Conservation (phyloP, 331 rosid genomes). For the Stylosanthes scabra region DNA sequence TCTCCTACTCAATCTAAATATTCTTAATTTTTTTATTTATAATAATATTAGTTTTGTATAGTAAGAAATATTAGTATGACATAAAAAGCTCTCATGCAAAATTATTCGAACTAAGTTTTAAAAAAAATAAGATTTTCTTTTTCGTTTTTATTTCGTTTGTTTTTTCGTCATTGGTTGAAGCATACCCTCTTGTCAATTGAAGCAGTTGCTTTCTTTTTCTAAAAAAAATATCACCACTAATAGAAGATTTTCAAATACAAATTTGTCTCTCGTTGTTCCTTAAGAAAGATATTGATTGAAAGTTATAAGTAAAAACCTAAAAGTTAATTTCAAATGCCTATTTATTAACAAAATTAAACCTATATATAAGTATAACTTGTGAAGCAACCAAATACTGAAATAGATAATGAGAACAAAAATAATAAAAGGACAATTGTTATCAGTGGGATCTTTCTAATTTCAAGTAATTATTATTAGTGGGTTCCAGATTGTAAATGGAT, state of each 20-base stretch:
- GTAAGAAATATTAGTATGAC: too few relatives aligned
- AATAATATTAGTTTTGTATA: too few relatives aligned
- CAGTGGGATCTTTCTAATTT: neutral
- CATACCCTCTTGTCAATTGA: neutral
- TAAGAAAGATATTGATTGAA: neutral
- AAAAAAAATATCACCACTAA: neutral
- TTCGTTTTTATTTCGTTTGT: too few relatives aligned
- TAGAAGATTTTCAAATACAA: neutral
- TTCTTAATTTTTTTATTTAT: too few relatives aligned
- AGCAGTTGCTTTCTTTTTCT: neutral
- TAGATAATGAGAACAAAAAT: neutral
- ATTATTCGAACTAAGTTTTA: too few relatives aligned
- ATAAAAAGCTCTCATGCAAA: too few relatives aligned
- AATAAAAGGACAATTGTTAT: neutral
- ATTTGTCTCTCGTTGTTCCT: neutral
- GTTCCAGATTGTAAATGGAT: slow-evolving; percentile 21
- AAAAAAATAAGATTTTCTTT: too few relatives aligned
- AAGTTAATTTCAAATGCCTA: neutral
- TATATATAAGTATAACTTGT: neutral
- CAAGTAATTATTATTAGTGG: slow-evolving; percentile 5
- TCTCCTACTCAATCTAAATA: too few relatives aligned
- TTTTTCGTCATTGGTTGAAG: too few relatives aligned
- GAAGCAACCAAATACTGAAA: neutral
- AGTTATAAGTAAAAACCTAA: neutral
- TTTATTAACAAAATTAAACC: neutral